Conservation (phyloP, 164 flowering plant species). For the Stephania yunnanensis region DNA sequence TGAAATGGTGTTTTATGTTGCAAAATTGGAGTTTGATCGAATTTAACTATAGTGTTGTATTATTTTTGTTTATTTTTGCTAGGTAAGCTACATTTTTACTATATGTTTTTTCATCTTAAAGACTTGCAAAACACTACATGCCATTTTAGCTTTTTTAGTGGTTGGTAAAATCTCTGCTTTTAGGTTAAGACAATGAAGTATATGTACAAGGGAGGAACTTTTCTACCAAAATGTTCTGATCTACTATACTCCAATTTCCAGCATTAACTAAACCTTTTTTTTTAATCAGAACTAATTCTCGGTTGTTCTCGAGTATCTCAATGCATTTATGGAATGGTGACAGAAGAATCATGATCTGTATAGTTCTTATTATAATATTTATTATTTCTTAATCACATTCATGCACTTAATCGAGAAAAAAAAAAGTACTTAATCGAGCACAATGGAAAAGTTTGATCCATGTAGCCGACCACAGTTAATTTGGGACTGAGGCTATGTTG, state of each 20-base stretch:
- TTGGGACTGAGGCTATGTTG: too few relatives aligned
- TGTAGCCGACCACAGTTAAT: too few relatives aligned
- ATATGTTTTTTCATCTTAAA: background rate
- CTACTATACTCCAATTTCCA: background rate
- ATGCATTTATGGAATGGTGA: too few relatives aligned
- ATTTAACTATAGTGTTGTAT: background rate
- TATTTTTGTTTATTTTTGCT: background rate
- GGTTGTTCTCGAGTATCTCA: background rate
- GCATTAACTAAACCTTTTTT: background rate
- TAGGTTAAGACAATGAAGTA: background rate
- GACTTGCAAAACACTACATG: too few relatives aligned
- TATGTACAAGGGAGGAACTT: background rate
- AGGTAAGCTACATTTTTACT: background rate
- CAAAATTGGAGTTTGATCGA: background rate
- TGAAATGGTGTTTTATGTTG: background rate
- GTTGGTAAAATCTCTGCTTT: background rate
- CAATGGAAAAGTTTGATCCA: too few relatives aligned
- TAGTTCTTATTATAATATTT: too few relatives aligned
- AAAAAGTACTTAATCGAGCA: too few relatives aligned
- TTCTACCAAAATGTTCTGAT: background rate
- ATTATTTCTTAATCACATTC: too few relatives aligned
- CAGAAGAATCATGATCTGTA: too few relatives aligned
- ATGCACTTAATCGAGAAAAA: too few relatives aligned
- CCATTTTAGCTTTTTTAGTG: background rate
- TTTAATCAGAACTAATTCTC: background rate